A percentile compares a stretch with the other conserved stretches of the same genome.
phyloP scores from a whole-genome alignment of 805 yeast species.

The Wickerhamiella qilinensis region DNA sequence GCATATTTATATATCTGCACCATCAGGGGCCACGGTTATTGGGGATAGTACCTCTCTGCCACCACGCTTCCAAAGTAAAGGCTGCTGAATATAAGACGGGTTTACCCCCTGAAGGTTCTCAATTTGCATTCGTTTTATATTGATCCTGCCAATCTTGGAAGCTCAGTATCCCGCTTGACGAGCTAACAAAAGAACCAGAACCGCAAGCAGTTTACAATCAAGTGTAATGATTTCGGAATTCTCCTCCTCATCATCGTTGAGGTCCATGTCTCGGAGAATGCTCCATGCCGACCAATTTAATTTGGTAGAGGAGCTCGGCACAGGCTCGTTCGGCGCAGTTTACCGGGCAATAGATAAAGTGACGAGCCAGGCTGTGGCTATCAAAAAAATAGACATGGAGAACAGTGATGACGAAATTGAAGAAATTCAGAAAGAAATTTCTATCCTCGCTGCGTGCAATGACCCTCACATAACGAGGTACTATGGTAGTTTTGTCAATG shows the following conservation, averaged over 20 bases:
- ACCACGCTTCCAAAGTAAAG: no score
- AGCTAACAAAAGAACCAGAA: no score
- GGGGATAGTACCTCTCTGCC: no score
- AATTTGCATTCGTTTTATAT: no score
- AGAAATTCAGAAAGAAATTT: conserved; percentile 60
- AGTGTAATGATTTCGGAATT: neutral
- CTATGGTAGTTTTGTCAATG: conserved; percentile 55
- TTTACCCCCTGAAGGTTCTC: no score
- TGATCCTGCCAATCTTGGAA: no score
- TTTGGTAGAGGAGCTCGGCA: conserved; percentile 42
- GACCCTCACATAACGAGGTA: conserved; percentile 48
- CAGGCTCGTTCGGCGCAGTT: conserved; percentile 70
- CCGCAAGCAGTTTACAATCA: neutral
- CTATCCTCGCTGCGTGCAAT: conserved; percentile 50
- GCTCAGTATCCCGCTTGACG: no score
- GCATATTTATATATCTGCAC: no score
- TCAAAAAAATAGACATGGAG: conserved; percentile 46
- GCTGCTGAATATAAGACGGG: no score
- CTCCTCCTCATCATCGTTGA: conserved; percentile 3
- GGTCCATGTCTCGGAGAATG: conserved; percentile 5
- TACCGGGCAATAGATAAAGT: conserved; percentile 40
- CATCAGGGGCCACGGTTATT: no score
- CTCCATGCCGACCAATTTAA: conserved; percentile 29
- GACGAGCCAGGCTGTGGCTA: conserved; percentile 22
- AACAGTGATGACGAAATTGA: conserved; percentile 46